Conservation (phyloP, 75 land plant species). For the Ceratopteris richardii region DNA sequence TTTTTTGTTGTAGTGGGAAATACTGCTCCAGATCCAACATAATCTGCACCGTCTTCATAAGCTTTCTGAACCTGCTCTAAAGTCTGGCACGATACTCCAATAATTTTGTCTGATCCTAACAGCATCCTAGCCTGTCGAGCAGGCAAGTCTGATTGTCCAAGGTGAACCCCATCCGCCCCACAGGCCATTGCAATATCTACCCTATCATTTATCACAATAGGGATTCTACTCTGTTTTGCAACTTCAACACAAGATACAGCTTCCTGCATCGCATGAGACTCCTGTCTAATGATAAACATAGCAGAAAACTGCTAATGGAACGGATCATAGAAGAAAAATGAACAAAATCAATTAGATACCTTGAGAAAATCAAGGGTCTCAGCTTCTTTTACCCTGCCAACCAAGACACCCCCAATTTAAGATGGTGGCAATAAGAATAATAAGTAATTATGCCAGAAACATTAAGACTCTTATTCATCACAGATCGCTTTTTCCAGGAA, state of each 20-base stretch:
- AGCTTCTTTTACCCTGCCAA: slow-evolving; percentile 76
- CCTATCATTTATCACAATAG: slow-evolving; percentile 77
- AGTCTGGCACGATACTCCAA: slow-evolving; percentile 88
- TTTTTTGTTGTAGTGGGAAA: slow-evolving; percentile 74
- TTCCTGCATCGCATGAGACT: slow-evolving; percentile 7
- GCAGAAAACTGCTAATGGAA: not conserved
- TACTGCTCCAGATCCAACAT: slow-evolving; percentile 83
- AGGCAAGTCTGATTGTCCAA: slow-evolving; percentile 86
- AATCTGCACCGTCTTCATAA: slow-evolving; percentile 75
- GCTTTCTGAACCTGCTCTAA: slow-evolving; percentile 69
- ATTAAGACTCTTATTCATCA: not conserved
- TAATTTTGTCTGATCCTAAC: slow-evolving; percentile 77
- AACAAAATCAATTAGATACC: slow-evolving; percentile 26
- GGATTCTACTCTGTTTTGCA: slow-evolving; percentile 46
- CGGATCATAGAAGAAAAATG: no score
- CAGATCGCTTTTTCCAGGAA: not conserved
- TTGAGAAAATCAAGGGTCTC: slow-evolving; percentile 65
- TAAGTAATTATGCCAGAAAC: no score
- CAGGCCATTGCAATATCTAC: slow-evolving; percentile 79
- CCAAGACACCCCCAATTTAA: not conserved
- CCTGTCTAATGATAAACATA: not conserved
- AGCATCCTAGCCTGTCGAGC: slow-evolving; percentile 40
- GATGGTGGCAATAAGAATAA: not conserved
- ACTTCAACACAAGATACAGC: slow-evolving; percentile 42
- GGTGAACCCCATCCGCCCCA: slow-evolving; percentile 83